Percentiles rank a stretch among this genome's conserved stretches.
These are phyloP conservation scores for Trichaptum fuscoviolaceum DNA, from an alignment of 768 basidiomycete species.

Conservation along the genomic window DNA sequence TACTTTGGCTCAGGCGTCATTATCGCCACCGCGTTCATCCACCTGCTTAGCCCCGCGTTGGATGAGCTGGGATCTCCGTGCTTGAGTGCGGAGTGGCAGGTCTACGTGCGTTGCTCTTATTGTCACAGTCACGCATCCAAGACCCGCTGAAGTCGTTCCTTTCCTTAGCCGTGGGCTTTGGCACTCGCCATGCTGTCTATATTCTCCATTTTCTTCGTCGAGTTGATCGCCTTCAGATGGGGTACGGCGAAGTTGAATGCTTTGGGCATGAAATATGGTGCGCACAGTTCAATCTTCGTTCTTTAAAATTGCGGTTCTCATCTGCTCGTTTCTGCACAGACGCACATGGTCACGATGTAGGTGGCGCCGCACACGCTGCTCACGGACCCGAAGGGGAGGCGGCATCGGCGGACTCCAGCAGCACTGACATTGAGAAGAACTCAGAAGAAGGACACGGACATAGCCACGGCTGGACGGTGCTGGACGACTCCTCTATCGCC, in stretches of 20 bases:
- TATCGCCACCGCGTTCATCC: constrained; percentile 87
- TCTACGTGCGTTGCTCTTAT: constrained; percentile 54
- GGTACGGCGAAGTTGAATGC: constrained; percentile 67
- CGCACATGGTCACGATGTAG: constrained; percentile 58
- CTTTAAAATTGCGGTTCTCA: background rate
- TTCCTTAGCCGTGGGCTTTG: constrained; percentile 67
- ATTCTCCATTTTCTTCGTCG: constrained; percentile 78
- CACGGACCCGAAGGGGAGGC: constrained; percentile 58
- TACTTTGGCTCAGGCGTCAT: constrained; percentile 91
- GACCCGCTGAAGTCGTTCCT: constrained; percentile 12
- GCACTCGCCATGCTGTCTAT: constrained; percentile 79
- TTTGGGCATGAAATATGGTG: constrained; percentile 61
- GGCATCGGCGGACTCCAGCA: constrained; percentile 5
- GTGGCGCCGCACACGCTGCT: constrained; percentile 45
- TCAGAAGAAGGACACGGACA: background rate
- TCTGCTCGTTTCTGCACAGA: constrained; percentile 31
- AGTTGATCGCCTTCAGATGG: constrained; percentile 83
- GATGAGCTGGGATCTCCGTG: constrained; percentile 68
- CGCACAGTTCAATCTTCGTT: constrained; percentile 14
- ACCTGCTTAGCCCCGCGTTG: constrained; percentile 72
- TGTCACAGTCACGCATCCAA: constrained; percentile 9
- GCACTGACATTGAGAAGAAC: constrained; percentile 4
- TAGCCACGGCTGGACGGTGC: constrained; percentile 8
- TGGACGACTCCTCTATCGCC: constrained; percentile 45
- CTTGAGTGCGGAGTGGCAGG: constrained; percentile 60